Percentiles rank a stretch among this genome's conserved stretches.
Conservation (phyloP, 768 basidiomycete genomes). For the Boletellus sp. region DNA sequence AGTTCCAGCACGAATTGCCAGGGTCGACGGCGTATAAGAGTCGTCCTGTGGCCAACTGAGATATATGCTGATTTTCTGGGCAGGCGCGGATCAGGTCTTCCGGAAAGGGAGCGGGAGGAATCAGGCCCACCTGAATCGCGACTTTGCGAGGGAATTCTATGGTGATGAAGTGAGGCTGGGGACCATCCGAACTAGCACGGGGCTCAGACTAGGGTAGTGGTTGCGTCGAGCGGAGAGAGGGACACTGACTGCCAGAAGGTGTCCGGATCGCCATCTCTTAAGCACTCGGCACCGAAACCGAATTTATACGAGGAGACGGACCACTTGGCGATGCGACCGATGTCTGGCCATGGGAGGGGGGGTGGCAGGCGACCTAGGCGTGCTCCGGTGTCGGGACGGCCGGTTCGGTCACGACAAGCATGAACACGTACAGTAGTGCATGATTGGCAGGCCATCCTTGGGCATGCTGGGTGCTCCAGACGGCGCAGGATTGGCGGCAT, state of each 20-base stretch:
- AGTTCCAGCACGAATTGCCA: slow-evolving; percentile 90
- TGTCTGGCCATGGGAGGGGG: slow-evolving; percentile 69
- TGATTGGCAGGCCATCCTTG: slow-evolving; percentile 37
- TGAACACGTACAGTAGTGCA: slow-evolving; percentile 34
- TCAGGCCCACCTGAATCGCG: slow-evolving; percentile 66
- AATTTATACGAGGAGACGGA: slow-evolving; percentile 96
- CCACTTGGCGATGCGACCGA: slow-evolving; percentile 89
- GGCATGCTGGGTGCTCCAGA: slow-evolving; percentile 16
- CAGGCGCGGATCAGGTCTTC: not conserved
- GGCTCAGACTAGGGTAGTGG: not conserved
- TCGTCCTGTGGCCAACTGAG: slow-evolving; percentile 84
- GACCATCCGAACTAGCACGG: slow-evolving; percentile 74
- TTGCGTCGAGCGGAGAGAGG: not conserved
- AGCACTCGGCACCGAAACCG: slow-evolving; percentile 91
- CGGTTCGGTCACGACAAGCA: not conserved
- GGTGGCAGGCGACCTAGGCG: slow-evolving; percentile 42
- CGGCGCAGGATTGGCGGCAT: slow-evolving; percentile 10
- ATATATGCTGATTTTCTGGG: slow-evolving; percentile 81
- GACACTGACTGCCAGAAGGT: slow-evolving; percentile 95
- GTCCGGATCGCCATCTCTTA: slow-evolving; percentile 82
- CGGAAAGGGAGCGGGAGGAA: not conserved
- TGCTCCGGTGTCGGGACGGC: not conserved
- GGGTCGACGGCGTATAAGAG: slow-evolving; percentile 92
- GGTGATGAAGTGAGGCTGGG: slow-evolving; percentile 95
- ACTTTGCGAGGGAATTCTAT: slow-evolving; percentile 90